Percentiles rank a stretch among this genome's conserved stretches.
phyloP scores from a whole-genome alignment of 192 early-diverging fungal genomes.

The Oehlia diaphana region DNA sequence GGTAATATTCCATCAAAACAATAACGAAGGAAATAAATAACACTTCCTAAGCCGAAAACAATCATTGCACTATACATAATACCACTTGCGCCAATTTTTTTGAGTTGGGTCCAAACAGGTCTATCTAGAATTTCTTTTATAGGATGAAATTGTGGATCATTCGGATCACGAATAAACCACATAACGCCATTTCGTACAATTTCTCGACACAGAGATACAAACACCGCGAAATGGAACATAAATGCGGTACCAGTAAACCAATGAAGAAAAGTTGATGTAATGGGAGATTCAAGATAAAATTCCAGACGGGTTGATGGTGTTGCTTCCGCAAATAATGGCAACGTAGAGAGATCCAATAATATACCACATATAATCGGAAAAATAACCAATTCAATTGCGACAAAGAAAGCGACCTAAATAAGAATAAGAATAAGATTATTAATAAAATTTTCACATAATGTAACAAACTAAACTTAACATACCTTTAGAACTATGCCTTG shows the following conservation, averaged over 20 bases:
- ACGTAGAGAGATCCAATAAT: constrained; percentile 78
- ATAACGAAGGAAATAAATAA: constrained; percentile 39
- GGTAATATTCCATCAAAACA: constrained; percentile 52
- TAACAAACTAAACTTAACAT: not conserved
- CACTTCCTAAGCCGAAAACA: constrained; percentile 67
- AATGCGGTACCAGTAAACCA: constrained; percentile 93
- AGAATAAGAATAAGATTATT: not conserved
- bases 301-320: constrained; percentile 55
- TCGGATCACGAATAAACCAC: constrained; percentile 99
- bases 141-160: constrained; percentile 92
- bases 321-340: constrained; percentile 70
- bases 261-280: constrained; percentile 75
- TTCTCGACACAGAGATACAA: constrained; percentile 77
- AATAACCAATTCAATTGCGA: constrained; percentile 80
- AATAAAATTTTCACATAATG: not conserved
- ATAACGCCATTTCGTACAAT: constrained; percentile 90
- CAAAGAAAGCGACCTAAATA: constrained; percentile 77
- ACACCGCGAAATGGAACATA: constrained; percentile 92
- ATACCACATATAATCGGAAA: constrained; percentile 90
- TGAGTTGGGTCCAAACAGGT: constrained; percentile 70
- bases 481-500: constrained; percentile 64
- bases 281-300: constrained; percentile 61
- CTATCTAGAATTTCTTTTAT: constrained; percentile 91
- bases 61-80: constrained; percentile 86
- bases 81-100: constrained; percentile 79